Evolutionary conservation across 176 grass and related monocot genomes (phyloP), one percentile per base, ranked within the genome.

Genomic region (Oryza punctata): DNA sequence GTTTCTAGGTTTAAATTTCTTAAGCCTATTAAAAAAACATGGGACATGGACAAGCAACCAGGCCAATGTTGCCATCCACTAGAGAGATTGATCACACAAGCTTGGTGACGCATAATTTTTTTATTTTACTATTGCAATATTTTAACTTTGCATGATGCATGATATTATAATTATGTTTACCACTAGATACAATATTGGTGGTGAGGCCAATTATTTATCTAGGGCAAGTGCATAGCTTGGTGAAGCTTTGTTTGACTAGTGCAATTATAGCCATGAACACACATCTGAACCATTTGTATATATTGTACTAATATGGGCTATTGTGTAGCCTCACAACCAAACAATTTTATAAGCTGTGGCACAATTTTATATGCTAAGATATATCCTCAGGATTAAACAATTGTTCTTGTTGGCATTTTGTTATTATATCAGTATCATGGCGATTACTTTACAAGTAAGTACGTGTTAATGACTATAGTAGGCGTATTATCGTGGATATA

Each of bases 221-320:
- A 87, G 30, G 84, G 80, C 84, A 87, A 87, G 75, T 87, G 84
- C 60, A 75, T 81, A 69, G 79, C 23, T 75, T 74, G 49, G 49
- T 84, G 80, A 84, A 80, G 45, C 80, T 75, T 90, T 90, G 80
- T 87, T 90, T 90, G 84, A 90, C 89, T 72, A 63, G 69, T 83
- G 69, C 68, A 79, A 74, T 64, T 75, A 79, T 90, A 87, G 84
- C 69, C 69, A 70, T 45, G 84, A 71, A 41, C 75, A 66, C 64
- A 85, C 72, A 71, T 81, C 47, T 76, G 70, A 50, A 83, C 61
- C 60, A 67, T 57, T 78, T 83, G 60, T 74, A 86, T 82, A 74
- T 75, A 21, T 60, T n/a, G 30, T 29, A 49, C 24, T 50, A 83
- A 79, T 74, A 67, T 86, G 35, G 45, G 54, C 19, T 77, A 59